Evolutionary conservation across 805 yeast species (phyloP).

Genomic region (Starmerella floris): DNA sequence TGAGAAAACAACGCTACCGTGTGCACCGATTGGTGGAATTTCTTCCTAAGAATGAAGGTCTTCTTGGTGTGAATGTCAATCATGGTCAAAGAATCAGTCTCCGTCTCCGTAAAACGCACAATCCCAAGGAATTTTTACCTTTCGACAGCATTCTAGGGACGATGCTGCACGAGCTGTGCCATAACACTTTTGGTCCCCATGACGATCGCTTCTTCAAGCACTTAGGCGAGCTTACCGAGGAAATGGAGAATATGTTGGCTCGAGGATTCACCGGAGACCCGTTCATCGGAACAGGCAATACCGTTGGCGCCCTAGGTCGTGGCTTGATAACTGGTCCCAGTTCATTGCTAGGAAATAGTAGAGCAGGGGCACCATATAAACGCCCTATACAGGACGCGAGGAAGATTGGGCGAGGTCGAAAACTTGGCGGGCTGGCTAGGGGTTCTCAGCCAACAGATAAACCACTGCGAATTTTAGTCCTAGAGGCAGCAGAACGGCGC

Average conservation of each 20-base stretch:
- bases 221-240: conserved; percentile 48
- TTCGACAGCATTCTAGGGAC: conserved; percentile 59
- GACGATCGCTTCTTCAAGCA: conserved; percentile 53
- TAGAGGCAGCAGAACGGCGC: conserved; percentile 54
- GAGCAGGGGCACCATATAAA: background rate
- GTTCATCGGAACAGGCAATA: conserved; percentile 38
- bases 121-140: conserved; percentile 44
- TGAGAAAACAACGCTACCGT: conserved; percentile 50
- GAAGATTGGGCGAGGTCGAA: conserved; percentile 23
- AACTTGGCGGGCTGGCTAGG: conserved; percentile 25
- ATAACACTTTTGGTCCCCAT: conserved; percentile 70
- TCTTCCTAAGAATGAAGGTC: conserved; percentile 50
- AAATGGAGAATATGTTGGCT: conserved; percentile 30
- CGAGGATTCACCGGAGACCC: conserved; percentile 36
- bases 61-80: conserved; percentile 76
- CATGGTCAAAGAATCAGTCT: conserved; percentile 59
- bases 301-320: conserved; percentile 20
- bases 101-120: conserved; percentile 48
- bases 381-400: conserved; percentile 2
- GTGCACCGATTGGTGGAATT: conserved; percentile 67
- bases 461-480: conserved; percentile 35
- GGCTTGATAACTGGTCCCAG: background rate
- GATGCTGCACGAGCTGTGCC: conserved; percentile 77
- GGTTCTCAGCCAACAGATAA: conserved; percentile 15
- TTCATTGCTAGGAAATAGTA: background rate